Percentiles rank a stretch among this genome's conserved stretches.
Conservation (phyloP, 208 protist species). For the Acanthamoeba sp. region DNA sequence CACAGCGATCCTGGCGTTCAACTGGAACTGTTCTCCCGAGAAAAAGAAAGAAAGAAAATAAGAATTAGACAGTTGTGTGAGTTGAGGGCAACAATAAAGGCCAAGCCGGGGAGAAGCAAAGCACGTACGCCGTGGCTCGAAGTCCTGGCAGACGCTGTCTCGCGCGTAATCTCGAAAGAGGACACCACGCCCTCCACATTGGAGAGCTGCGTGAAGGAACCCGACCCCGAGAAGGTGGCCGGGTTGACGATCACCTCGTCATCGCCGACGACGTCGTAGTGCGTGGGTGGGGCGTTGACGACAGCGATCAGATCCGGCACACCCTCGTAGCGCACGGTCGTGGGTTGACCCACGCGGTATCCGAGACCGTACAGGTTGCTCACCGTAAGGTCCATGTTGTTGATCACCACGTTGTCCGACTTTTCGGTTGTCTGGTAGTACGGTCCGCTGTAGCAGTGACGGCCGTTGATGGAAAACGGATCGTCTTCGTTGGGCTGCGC, state of each 20-base stretch:
- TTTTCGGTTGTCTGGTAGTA: not conserved
- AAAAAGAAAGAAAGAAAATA: too few species aligned
- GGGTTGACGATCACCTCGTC: constrained; percentile 12
- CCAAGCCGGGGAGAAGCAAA: too few species aligned
- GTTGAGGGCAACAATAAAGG: too few species aligned
- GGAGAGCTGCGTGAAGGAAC: constrained; percentile 12
- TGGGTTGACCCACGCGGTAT: constrained; percentile 16
- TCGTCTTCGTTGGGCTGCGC: not conserved
- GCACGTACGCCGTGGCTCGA: not conserved
- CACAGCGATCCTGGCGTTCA: constrained; percentile 4
- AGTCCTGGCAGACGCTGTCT: not conserved
- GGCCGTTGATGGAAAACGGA: not conserved
- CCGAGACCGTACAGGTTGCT: constrained; percentile 20
- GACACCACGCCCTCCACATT: not conserved
- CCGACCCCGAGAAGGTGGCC: not conserved
- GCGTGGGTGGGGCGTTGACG: not conserved
- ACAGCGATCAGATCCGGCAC: constrained; percentile 2
- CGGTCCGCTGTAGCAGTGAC: not conserved
- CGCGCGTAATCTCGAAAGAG: not conserved
- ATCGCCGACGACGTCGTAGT: constrained; percentile 11
- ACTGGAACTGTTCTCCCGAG: not conserved
- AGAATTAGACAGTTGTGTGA: too few species aligned
- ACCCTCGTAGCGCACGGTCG: not conserved
- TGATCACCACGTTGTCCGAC: not conserved
- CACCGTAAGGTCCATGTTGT: constrained; percentile 21